phyloP scores from a whole-genome alignment of 2,329 filamentous ascomycete species.

The Fusarium sp. region DNA sequence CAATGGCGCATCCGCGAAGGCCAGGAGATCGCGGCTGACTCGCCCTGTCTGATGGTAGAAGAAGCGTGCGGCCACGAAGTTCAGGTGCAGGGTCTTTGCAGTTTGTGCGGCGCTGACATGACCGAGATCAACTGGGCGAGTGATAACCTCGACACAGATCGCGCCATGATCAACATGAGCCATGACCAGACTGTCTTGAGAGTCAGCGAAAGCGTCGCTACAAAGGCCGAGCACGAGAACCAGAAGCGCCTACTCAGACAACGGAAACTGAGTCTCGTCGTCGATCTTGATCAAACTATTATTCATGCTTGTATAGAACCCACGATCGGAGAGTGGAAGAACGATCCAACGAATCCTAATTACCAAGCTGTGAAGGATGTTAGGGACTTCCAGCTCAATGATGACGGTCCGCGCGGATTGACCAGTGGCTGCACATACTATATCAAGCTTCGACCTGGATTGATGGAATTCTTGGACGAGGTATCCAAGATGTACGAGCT shows the following conservation, averaged over 20 bases:
- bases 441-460: conserved; percentile 93
- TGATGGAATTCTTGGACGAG: conserved; percentile 80
- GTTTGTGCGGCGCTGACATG: conserved; percentile 95
- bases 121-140: conserved; percentile 88
- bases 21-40: conserved; percentile 68
- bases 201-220: conserved; percentile 84
- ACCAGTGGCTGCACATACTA: conserved; percentile 90
- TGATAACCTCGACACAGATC: conserved; percentile 79
- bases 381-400: conserved; percentile 84
- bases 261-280: conserved; percentile 89
- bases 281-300: conserved; percentile 97
- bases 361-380: conserved; percentile 91
- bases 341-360: conserved; percentile 88
- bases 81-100: conserved; percentile 91
- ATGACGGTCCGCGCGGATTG: conserved; percentile 79
- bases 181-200: conserved; percentile 90
- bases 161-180: conserved; percentile 93
- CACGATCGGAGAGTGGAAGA: conserved; percentile 95
- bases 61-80: conserved; percentile 92
- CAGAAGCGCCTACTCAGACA: conserved; percentile 83
- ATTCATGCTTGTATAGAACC: conserved; percentile 98
- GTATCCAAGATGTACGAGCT: conserved; percentile 88
- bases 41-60: conserved; percentile 76
- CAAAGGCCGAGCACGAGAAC: conserved; percentile 82
- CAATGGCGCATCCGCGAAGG: conserved; percentile 79